Conservation (phyloP, 31 red algal genomes). For the Asparagopsis taxiformis region DNA sequence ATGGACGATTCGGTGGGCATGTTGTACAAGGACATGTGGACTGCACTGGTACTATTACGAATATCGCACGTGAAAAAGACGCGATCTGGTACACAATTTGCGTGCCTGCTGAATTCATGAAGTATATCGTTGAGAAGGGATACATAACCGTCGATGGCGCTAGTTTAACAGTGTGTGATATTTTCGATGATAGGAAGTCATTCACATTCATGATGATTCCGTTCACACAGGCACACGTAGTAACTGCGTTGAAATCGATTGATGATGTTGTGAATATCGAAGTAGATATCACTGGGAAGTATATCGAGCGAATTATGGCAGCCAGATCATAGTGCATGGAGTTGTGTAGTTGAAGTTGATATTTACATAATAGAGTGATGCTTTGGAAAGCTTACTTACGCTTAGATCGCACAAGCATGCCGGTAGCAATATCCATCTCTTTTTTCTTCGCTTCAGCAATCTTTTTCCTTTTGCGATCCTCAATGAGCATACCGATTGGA, state of each 20-base stretch:
- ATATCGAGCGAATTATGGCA: constrained; percentile 82
- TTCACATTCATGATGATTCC: constrained; percentile 98
- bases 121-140: constrained; percentile 97
- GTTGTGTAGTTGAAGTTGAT: too few species aligned
- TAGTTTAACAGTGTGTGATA: constrained; percentile 90
- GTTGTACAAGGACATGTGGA: constrained; percentile 99
- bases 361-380: too few species aligned
- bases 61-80: constrained; percentile 77
- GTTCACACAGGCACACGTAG: constrained; percentile 82
- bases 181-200: constrained; percentile 49
- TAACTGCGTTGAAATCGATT: constrained; percentile 50
- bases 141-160: constrained; percentile 95
- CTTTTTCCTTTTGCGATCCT: constrained; percentile 41
- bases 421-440: constrained; percentile 51
- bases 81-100: constrained; percentile 78
- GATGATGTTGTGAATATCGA: constrained; percentile 94
- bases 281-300: constrained; percentile 98
- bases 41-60: constrained; percentile 68
- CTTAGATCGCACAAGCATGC: constrained; percentile 61
- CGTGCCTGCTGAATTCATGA: constrained; percentile 59
- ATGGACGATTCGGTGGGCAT: constrained; percentile 96
- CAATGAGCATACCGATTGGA: constrained; percentile 38
- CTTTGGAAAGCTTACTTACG: constrained; percentile 14
- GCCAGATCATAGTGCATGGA: constrained; percentile 2
- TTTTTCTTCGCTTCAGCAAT: constrained; percentile 17